phyloP scores from a whole-genome alignment of 768 basidiomycete genomes.

The Rhodotorula sphaerocarpa region DNA sequence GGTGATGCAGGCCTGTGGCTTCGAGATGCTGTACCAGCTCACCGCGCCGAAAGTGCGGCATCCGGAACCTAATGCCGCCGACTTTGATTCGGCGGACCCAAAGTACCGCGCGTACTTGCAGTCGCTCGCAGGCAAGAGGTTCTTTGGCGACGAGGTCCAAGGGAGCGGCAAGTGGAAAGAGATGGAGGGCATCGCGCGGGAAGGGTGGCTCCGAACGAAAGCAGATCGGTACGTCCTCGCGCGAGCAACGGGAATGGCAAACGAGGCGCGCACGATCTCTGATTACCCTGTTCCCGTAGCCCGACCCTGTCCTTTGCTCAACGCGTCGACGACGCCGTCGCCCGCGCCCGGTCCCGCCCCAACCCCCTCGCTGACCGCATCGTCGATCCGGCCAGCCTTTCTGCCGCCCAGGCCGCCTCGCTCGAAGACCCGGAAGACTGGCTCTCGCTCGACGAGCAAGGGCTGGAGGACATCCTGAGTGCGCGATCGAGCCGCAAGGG shows the following conservation, averaged over 20 bases:
- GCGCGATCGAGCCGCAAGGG: conserved; percentile 8
- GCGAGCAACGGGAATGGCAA: too few relatives aligned
- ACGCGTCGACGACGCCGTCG: conserved; percentile 60
- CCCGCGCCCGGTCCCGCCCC: conserved; percentile 38
- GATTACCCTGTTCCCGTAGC: conserved; percentile 40
- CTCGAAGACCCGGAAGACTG: conserved; percentile 72
- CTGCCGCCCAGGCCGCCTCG: background rate
- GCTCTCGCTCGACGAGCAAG: conserved; percentile 50
- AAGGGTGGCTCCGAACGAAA: conserved; percentile 53
- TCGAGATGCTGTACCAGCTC: conserved; percentile 92
- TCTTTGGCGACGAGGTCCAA: conserved; percentile 68
- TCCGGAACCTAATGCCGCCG: background rate
- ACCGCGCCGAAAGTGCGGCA: conserved; percentile 48
- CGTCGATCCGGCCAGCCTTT: conserved; percentile 8
- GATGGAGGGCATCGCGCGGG: conserved; percentile 63
- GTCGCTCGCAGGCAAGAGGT: conserved; percentile 50
- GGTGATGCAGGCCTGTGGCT: conserved; percentile 69
- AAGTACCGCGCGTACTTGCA: conserved; percentile 35
- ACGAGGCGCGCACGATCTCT: background rate
- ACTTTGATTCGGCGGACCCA: conserved; percentile 14
- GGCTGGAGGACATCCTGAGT: conserved; percentile 35
- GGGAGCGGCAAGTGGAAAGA: conserved; percentile 69
- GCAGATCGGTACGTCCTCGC: conserved; percentile 57
- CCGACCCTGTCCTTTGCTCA: conserved; percentile 66
- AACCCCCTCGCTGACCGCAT: conserved; percentile 36